A percentile compares a stretch with the other conserved stretches of the same genome.
These are phyloP conservation scores for Aspergillus puulaauensis DNA, from an alignment of 2,329 filamentous ascomycete species.

Conservation along the genomic window DNA sequence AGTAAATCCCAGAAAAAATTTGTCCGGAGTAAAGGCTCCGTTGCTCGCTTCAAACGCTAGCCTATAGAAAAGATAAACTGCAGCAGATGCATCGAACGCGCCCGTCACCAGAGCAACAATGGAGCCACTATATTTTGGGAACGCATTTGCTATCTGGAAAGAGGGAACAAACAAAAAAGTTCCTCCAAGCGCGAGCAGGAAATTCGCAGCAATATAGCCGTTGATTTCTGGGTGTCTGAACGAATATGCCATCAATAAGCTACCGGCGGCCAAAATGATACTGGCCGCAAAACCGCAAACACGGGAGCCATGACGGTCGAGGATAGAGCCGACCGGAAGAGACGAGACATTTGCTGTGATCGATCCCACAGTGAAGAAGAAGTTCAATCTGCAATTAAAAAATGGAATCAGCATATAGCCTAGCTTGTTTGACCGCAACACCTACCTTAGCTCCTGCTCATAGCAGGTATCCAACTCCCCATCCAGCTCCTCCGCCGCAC, in stretches of 20 bases:
- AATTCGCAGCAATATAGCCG: constrained; percentile 70
- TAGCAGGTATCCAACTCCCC: constrained; percentile 56
- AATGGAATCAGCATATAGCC: constrained; percentile 1
- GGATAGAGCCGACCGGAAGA: constrained; percentile 77
- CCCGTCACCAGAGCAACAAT: constrained; percentile 78
- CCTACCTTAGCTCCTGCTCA: constrained; percentile 55
- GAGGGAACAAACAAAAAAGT: constrained; percentile 79
- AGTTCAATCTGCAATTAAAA: constrained; percentile 58
- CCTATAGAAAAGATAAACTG: constrained; percentile 73
- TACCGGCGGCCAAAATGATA: constrained; percentile 65
- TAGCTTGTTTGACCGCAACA: neutral
- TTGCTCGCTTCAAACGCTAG: constrained; percentile 64
- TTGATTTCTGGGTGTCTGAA: constrained; percentile 63
- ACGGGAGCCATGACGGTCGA: constrained; percentile 80
- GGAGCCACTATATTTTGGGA: constrained; percentile 70
- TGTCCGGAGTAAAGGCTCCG: constrained; percentile 46
- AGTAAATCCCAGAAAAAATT: constrained; percentile 73
- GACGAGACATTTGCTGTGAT: constrained; percentile 86
- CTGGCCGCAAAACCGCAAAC: constrained; percentile 70
- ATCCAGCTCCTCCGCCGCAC: constrained; percentile 50
- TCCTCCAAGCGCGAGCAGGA: constrained; percentile 73
- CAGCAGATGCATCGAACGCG: constrained; percentile 78
- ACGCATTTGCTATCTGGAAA: constrained; percentile 80
- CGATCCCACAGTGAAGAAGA: constrained; percentile 89
- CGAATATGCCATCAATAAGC: constrained; percentile 70